Percentiles rank a stretch among this genome's conserved stretches.
Conservation (phyloP, 805 yeast genomes). For the Brettanomyces nanus region DNA sequence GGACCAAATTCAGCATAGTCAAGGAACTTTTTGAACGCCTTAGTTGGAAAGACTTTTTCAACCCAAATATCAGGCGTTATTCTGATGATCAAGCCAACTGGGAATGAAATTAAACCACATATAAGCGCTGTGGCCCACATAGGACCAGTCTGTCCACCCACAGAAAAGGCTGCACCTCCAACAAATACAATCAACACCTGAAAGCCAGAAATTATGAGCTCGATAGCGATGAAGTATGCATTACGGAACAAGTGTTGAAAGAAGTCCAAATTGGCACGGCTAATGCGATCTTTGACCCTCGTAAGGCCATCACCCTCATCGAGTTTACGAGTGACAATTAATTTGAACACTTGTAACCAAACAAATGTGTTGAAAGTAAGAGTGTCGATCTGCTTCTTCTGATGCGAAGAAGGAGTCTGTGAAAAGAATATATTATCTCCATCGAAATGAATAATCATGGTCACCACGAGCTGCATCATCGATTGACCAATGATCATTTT, state of each 20-base stretch:
- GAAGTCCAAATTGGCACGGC: slow-evolving; percentile 65
- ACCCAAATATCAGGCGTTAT: slow-evolving; percentile 78
- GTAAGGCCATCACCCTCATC: slow-evolving; percentile 76
- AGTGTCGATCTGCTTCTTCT: slow-evolving; percentile 58
- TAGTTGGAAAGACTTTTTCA: slow-evolving; percentile 54
- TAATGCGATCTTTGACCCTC: slow-evolving; percentile 48
- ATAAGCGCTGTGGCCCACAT: slow-evolving; percentile 87
- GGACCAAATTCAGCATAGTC: slow-evolving; percentile 9
- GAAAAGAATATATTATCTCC: slow-evolving; percentile 56
- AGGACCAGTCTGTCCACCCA: slow-evolving; percentile 68
- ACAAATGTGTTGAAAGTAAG: slow-evolving; percentile 94
- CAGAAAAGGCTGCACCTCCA: slow-evolving; percentile 93
- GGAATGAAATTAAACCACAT: slow-evolving; percentile 75
- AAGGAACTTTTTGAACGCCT: slow-evolving; percentile 31
- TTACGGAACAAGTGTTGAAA: slow-evolving; percentile 77
- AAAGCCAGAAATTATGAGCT: slow-evolving; percentile 66
- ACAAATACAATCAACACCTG: slow-evolving; percentile 91
- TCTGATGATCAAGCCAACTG: slow-evolving; percentile 71
- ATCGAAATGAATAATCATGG: slow-evolving; percentile 74
- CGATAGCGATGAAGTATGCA: slow-evolving; percentile 70
- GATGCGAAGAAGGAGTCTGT: slow-evolving; percentile 28
- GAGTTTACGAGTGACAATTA: slow-evolving; percentile 82
- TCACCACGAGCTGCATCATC: slow-evolving; percentile 64
- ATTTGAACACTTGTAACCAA: slow-evolving; percentile 94
- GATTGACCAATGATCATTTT: slow-evolving; percentile 95